Evolutionary conservation across 441 rosid genomes (phyloP), one percentile per base, ranked within the genome.

Genomic region (Breynia disticha): DNA sequence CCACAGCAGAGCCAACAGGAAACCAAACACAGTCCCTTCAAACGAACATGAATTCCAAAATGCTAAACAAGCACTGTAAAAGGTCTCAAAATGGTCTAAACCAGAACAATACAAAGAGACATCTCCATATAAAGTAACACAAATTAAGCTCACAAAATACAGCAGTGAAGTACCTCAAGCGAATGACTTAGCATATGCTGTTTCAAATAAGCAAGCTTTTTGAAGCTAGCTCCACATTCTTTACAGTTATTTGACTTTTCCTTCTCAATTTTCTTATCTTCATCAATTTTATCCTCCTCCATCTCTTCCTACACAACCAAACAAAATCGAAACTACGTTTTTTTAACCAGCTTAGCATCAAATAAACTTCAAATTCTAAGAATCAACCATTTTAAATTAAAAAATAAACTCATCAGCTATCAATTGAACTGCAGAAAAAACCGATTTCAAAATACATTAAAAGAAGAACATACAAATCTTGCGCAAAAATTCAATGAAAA

Each of bases 171-270:
- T 78, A 87, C 93, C 95, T 80, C 90, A 45, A 81, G 65, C 0
- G 81, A 85, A 67, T 87, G 98, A 48, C 90, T 79, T 51, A 68
- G 89, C 87, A 79, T 69, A 58, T 91, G 98, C 32, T 87, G 94
- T 61, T 70, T 79, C 69, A 91, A 69, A 60, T 87, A 70, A 32
- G 98, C 90, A 13, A 84, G 89, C 66, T 87, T 91, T 61, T 66
- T 87, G 39, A 87, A 91, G 42, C 68, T 66, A 21, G 77, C 80
- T 49, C 90, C 95, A 42, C 98, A 85, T 47, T 82, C 76, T 12
- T 70, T 51, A 19, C 95, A 91, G 20, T 69, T 67, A 62, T 76
- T 77, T 17, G 60, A 44, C 13, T 59, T 60, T 1, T 41, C 59
- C 48, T 48, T 68, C 7, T 39, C 68, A 11, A 1, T 60, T 49